phyloP scores from a whole-genome alignment of 1,284 basidiomycete genomes.

The Mycosarcoma maydis region DNA sequence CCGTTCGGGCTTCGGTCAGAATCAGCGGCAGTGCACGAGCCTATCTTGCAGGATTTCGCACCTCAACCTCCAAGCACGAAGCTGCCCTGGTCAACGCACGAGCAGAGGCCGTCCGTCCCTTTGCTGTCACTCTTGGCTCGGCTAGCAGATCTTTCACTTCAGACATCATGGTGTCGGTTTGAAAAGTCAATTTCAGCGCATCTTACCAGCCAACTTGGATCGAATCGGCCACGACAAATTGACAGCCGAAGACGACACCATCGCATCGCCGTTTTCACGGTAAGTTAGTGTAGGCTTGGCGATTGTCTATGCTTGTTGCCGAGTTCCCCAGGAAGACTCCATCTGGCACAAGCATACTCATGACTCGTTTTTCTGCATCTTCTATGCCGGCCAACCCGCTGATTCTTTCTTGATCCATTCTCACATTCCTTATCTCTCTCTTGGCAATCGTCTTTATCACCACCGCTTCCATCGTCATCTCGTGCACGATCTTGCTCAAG shows the following conservation, averaged over 20 bases:
- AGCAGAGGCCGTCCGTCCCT: not conserved
- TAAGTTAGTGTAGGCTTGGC: too few species aligned
- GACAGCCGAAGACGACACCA: not conserved
- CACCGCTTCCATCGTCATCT: not conserved
- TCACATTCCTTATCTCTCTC: slow-evolving; percentile 24
- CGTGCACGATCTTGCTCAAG: not conserved
- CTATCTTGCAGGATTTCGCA: too few species aligned
- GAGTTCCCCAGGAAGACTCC: too few species aligned
- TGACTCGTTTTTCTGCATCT: too few species aligned
- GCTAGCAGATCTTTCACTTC: not conserved
- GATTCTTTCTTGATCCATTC: not conserved
- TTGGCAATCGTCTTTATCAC: slow-evolving; percentile 7
- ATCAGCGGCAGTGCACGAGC: too few species aligned
- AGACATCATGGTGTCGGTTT: not conserved
- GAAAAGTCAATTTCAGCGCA: not conserved
- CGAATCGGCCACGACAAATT: slow-evolving; percentile 4
- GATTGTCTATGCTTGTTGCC: too few species aligned
- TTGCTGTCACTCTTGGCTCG: slow-evolving; percentile 4
- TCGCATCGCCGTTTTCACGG: too few species aligned
- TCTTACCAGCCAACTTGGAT: slow-evolving; percentile 1
- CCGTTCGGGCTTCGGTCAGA: slow-evolving; percentile 35
- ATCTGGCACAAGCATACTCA: not conserved
- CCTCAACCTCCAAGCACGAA: not conserved
- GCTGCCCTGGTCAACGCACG: not conserved
- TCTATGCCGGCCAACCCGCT: too few species aligned